Evolutionary conservation across 192 early-diverging fungal genomes (phyloP), one percentile per base, ranked within the genome.

Genomic region (Geosiphon pyriformis): DNA sequence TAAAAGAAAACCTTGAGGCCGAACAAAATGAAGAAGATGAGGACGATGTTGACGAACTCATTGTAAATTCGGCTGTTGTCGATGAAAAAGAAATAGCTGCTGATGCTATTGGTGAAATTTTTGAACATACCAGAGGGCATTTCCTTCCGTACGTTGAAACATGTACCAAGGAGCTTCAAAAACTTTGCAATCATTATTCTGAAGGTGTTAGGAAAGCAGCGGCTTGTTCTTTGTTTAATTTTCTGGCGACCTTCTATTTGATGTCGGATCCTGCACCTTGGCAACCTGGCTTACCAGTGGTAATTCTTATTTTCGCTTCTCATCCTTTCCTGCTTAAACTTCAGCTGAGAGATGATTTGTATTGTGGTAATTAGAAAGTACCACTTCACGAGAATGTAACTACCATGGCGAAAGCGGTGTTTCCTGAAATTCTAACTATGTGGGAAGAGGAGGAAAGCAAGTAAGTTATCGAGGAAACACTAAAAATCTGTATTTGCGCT

Each of bases 21-120:
- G 63, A 65, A 17, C 49, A 66, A 32, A 83, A 86, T 57, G 33
- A 54, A 2, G 80, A 82, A 23, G 80, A 78, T 10, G 79, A 71
- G 12, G 81, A 80, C 6, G 84, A 78, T 31, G 83, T 86, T 31
- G 82, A 85, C 2, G 81, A 85, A 29, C 85, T 82, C 22, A 81
- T 86, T 20, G 78, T 90, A 54, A 88, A 82, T 66, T 88, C 89
- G 29, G 92, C 87, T 22, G 80, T 96, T 72, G 90, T 93, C 3
- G 91, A 94, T 47, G 94, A 96, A 70, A 96, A 96, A 78, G 94
- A 96, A 72, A 85, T 91, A 53, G 92, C 94, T 27, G 90, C 88
- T 31, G 92, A 94, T 65, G 89, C 89, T 8, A 80, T 93, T 56
- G 92, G 90, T 50, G 91, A 96, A 75, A 71, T 96, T 23, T 96